A percentile compares a stretch with the other conserved stretches of the same genome.
These are phyloP conservation scores for Cupressus sempervirens DNA, from an alignment of 75 land plant genomes.

Conservation along the genomic window DNA sequence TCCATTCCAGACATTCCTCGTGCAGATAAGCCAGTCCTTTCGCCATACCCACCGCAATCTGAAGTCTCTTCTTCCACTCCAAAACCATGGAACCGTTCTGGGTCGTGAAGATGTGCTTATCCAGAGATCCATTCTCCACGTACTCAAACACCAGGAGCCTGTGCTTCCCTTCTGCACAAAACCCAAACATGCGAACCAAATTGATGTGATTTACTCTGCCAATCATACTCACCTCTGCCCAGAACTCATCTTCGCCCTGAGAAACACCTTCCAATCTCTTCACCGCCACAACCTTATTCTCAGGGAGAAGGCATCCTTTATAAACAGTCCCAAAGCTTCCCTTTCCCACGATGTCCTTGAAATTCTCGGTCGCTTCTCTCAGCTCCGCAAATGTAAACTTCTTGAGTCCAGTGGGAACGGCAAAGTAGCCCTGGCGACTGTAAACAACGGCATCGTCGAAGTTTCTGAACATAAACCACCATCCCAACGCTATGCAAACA, in stretches of 20 bases:
- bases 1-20: constrained; percentile 55
- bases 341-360: constrained; percentile 40
- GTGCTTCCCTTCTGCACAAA: constrained; percentile 39
- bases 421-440: constrained; percentile 23
- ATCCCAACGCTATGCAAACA: constrained; percentile 19
- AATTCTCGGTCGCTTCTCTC: constrained; percentile 56
- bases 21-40: constrained; percentile 54
- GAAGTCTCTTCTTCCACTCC: constrained; percentile 35
- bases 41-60: constrained; percentile 44
- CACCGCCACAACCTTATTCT: constrained; percentile 36
- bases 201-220: constrained; percentile 74
- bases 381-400: constrained; percentile 46
- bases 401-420: constrained; percentile 32
- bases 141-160: constrained; percentile 56
- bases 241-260: constrained; percentile 48
- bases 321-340: constrained; percentile 58
- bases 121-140: constrained; percentile 53
- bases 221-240: constrained; percentile 63
- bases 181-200: constrained; percentile 68
- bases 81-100: not conserved
- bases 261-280: constrained; percentile 32
- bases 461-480: constrained; percentile 23
- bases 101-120: constrained; percentile 31
- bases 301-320: constrained; percentile 33
- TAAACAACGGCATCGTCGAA: not conserved